These are phyloP conservation scores for Dothideomycetes sp. DNA, from an alignment of 2,329 filamentous ascomycete genomes.

Conservation along the genomic window DNA sequence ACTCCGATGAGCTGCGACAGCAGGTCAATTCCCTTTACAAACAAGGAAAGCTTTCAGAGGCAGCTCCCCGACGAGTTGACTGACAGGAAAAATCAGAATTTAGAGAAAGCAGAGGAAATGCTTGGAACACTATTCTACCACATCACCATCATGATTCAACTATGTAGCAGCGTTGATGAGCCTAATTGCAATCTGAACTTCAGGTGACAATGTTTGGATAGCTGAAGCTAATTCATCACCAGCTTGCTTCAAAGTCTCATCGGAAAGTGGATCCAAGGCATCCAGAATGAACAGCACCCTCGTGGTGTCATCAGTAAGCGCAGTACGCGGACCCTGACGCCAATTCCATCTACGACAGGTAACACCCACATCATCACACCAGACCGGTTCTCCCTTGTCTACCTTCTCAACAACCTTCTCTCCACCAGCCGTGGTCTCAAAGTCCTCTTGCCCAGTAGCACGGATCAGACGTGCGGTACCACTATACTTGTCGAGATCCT, in stretches of 20 bases:
- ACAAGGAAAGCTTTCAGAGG: too few relatives aligned
- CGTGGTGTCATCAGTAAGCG: conserved; percentile 27
- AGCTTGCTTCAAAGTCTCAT: conserved; percentile 21
- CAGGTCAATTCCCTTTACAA: too few relatives aligned
- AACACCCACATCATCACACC: conserved; percentile 31
- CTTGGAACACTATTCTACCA: too few relatives aligned
- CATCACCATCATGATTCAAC: too few relatives aligned
- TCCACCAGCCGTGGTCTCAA: conserved; percentile 25
- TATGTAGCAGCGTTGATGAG: too few relatives aligned
- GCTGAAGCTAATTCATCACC: conserved; percentile 21
- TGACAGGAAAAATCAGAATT: too few relatives aligned
- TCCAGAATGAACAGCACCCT: conserved; percentile 30
- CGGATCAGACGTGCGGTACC: background rate
- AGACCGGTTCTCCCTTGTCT: conserved; percentile 29
- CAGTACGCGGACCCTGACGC: conserved; percentile 31
- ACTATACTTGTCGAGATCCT: background rate
- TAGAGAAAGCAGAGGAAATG: too few relatives aligned
- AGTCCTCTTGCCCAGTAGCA: conserved; percentile 28
- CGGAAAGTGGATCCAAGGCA: conserved; percentile 21
- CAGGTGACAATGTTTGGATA: too few relatives aligned
- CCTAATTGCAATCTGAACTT: too few relatives aligned
- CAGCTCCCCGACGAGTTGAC: too few relatives aligned
- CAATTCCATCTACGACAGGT: conserved; percentile 35
- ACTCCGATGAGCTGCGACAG: too few relatives aligned
- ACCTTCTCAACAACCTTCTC: conserved; percentile 24